Conservation (phyloP, 805 yeast species). For the Ogataea chonburiensis region DNA sequence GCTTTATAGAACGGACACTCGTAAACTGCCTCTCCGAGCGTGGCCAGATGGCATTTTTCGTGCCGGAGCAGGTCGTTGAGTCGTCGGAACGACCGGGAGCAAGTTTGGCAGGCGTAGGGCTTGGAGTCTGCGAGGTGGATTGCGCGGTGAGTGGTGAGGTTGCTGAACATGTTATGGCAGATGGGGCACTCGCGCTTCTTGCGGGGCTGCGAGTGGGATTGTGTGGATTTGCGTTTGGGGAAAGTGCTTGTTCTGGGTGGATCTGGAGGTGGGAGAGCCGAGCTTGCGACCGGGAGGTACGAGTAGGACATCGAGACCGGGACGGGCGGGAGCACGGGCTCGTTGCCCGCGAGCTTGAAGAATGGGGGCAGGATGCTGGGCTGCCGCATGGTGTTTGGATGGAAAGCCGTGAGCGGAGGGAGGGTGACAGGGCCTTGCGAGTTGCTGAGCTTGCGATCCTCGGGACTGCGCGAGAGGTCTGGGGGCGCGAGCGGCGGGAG, state of each 20-base stretch:
- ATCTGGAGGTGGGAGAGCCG: conserved; percentile 8
- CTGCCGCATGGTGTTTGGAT: neutral
- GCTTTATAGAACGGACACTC: conserved; percentile 74
- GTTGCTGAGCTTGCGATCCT: conserved; percentile 13
- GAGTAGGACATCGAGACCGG: conserved; percentile 22
- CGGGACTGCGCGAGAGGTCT: neutral
- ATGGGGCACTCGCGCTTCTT: conserved; percentile 39
- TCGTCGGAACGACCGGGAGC: conserved; percentile 83
- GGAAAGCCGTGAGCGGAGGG: conserved; percentile 4
- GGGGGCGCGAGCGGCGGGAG: conserved; percentile 19
- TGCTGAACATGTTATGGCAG: conserved; percentile 56
- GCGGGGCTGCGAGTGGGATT: conserved; percentile 24
- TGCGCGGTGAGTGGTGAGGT: conserved; percentile 79
- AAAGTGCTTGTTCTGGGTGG: conserved; percentile 10
- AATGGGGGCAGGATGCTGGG: conserved; percentile 24
- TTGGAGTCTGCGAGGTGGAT: conserved; percentile 73
- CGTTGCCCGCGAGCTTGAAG: conserved; percentile 23
- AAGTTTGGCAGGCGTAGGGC: conserved; percentile 75
- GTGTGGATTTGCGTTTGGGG: conserved; percentile 8
- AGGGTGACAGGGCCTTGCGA: conserved; percentile 1
- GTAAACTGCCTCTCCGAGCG: conserved; percentile 63
- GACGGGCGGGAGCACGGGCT: conserved; percentile 17
- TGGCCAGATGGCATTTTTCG: conserved; percentile 81
- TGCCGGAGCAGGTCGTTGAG: conserved; percentile 86
- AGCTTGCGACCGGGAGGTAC: conserved; percentile 2